Conservation (phyloP, 768 basidiomycete genomes). For the Rhodotorula toruloides region DNA sequence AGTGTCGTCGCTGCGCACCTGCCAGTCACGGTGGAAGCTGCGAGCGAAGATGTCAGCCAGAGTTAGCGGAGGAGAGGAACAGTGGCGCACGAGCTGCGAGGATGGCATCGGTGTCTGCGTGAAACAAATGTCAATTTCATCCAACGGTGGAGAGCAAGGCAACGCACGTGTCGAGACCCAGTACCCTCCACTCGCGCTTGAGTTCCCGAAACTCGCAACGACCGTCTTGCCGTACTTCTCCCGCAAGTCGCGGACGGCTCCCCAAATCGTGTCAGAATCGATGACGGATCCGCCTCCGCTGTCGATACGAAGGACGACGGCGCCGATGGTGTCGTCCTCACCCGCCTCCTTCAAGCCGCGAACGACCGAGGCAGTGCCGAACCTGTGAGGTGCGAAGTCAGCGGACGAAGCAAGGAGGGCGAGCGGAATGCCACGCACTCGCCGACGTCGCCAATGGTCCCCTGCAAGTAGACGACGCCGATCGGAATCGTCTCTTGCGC, state of each 20-base stretch:
- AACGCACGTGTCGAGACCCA: slow-evolving; percentile 28
- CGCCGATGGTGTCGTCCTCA: slow-evolving; percentile 40
- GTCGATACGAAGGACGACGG: slow-evolving; percentile 43
- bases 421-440: slow-evolving; percentile 19
- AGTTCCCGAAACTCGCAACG: slow-evolving; percentile 42
- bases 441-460: slow-evolving; percentile 40
- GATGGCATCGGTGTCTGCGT: slow-evolving; percentile 38
- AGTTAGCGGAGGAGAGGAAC: neutral
- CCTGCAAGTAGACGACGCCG: slow-evolving; percentile 42
- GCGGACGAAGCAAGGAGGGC: too few relatives aligned
- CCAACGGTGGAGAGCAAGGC: neutral
- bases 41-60: neutral
- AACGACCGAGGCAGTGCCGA: slow-evolving; percentile 37
- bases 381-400: slow-evolving; percentile 12
- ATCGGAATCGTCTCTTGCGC: slow-evolving; percentile 34
- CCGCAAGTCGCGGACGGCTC: slow-evolving; percentile 40
- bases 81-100: slow-evolving; percentile 36
- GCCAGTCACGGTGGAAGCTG: slow-evolving; percentile 42
- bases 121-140: rapidly evolving
- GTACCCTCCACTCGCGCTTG: slow-evolving; percentile 42
- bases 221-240: slow-evolving; percentile 40
- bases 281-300: slow-evolving; percentile 42
- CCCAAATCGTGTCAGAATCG: slow-evolving; percentile 42
- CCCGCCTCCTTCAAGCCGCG: slow-evolving; percentile 42
- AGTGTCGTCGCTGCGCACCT: slow-evolving; percentile 18